Evolutionary conservation across 495 filamentous ascomycete genomes (phyloP), one percentile per base, ranked within the genome.

Genomic region (Penicillium taxi): DNA sequence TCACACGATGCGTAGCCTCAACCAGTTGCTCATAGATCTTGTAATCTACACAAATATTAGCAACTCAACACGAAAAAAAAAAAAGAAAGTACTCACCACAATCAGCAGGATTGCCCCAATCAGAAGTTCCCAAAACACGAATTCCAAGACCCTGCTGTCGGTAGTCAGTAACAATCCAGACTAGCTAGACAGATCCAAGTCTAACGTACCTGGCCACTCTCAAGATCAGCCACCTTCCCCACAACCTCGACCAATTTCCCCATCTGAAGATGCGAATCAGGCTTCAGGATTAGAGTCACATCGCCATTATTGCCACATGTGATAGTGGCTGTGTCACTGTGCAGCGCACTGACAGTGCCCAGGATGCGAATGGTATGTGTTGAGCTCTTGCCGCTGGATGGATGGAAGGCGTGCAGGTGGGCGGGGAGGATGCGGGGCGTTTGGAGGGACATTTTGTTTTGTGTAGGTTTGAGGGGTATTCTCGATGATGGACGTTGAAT

Each of bases 171-270:
- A n/a, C n/a, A n/a, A n/a, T n/a, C n/a, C n/a, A n/a, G n/a, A n/a
- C n/a, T n/a, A n/a, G 22, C 22, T 6, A 24, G 11, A 24, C 6
- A 24, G 22, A 24, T 24, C 6, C 14, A 35, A 23, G 33, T 12
- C n/a, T n/a, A 15, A 54, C 45, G 31, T 39, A 64, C 59, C 50
- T 69, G 67, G 45, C 61, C 63, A 20, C 50, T 55, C 21, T 66
- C 63, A 18, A 67, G 36, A 48, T 67, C 59, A 40, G 87, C 80
- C 37, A 98, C 89, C 61, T 91, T 96, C 35, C 88, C 93, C 26
- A 96, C 81, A 41, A 98, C 64, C 63, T 98, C 93, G 12, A 83
- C 80, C 28, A 83, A 75, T 57, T 85, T 86, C 34, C 84, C 81
- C 55, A 84, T 70, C 33, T 75, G 69, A 25, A 96, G 64, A 56